Conservation (phyloP, 192 early-diverging fungal species). For the Linnemannia hyalina region DNA sequence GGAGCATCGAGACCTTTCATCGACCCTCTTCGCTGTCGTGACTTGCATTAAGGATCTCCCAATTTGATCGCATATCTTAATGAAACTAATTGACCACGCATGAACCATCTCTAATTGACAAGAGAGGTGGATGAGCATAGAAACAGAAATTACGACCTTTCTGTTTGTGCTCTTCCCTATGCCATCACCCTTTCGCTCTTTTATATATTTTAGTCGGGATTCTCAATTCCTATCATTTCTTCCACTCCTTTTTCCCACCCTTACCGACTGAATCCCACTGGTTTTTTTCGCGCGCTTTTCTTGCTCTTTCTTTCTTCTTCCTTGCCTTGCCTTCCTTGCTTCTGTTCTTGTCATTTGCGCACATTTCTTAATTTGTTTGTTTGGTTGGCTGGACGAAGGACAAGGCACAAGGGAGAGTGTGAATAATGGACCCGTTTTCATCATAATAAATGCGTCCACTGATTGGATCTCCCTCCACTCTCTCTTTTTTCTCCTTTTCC, state of each 20-base stretch:
- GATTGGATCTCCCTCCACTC: not conserved
- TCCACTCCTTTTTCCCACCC: not conserved
- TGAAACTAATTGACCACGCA: not conserved
- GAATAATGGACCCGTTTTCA: not conserved
- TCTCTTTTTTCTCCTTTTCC: not conserved
- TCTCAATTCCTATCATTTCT: not conserved
- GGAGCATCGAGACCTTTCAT: not conserved
- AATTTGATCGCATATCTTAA: not conserved
- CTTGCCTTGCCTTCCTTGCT: not conserved
- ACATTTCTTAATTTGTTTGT: not conserved
- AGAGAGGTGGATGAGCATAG: not conserved
- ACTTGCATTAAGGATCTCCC: not conserved
- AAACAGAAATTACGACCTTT: no score
- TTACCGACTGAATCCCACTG: not conserved
- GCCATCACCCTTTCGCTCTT: no score
- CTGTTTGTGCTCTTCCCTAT: not conserved
- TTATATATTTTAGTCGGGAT: not conserved
- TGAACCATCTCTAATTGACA: not conserved
- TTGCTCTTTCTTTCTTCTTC: not conserved
- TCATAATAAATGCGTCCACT: not conserved
- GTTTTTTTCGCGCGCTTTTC: not conserved
- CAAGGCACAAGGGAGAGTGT: not conserved
- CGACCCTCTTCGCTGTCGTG: not conserved
- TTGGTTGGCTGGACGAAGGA: not conserved
- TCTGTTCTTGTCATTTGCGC: not conserved